These are phyloP conservation scores for Geotrichum armillariae DNA, from an alignment of 1,139 yeast genomes.

Conservation along the genomic window DNA sequence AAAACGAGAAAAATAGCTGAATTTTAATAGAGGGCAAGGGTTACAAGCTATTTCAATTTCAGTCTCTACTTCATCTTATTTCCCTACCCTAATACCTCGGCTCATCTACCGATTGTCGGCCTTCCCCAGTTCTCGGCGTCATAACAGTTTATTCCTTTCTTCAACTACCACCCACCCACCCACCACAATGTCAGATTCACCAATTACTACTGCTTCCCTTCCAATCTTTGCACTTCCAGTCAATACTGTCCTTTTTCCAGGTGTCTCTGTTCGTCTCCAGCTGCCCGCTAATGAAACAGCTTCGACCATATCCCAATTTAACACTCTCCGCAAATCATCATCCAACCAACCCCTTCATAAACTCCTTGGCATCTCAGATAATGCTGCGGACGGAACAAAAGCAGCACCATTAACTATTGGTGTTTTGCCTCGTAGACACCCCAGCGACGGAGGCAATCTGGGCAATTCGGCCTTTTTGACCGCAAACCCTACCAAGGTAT, in stretches of 20 bases:
- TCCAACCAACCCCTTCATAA: slow-evolving; percentile 1
- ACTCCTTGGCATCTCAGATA: not conserved
- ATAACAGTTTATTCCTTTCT: not conserved
- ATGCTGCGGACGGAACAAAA: not conserved
- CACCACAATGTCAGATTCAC: not conserved
- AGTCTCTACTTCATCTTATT: too few relatives aligned
- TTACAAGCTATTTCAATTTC: too few relatives aligned
- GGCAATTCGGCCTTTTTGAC: not conserved
- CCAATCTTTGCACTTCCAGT: slow-evolving; percentile 23
- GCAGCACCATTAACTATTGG: not conserved
- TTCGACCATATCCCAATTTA: slow-evolving; percentile 12
- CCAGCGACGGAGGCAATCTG: not conserved
- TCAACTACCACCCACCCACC: not conserved
- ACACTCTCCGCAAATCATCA: not conserved
- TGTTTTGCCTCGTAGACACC: not conserved
- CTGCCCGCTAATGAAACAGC: slow-evolving; percentile 21
- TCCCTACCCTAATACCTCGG: not conserved
- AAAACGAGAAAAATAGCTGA: too few relatives aligned
- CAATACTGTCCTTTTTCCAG: slow-evolving; percentile 27
- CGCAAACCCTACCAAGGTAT: not conserved
- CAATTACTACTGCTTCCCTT: slow-evolving; percentile 3
- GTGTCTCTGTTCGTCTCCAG: slow-evolving; percentile 24
- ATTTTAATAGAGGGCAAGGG: too few relatives aligned
- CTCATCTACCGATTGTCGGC: not conserved
- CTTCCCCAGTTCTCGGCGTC: too few relatives aligned